Evolutionary conservation across 2,329 filamentous ascomycete genomes (phyloP), one percentile per base, ranked within the genome.

Genomic region (Exophiala lecanii-corni): DNA sequence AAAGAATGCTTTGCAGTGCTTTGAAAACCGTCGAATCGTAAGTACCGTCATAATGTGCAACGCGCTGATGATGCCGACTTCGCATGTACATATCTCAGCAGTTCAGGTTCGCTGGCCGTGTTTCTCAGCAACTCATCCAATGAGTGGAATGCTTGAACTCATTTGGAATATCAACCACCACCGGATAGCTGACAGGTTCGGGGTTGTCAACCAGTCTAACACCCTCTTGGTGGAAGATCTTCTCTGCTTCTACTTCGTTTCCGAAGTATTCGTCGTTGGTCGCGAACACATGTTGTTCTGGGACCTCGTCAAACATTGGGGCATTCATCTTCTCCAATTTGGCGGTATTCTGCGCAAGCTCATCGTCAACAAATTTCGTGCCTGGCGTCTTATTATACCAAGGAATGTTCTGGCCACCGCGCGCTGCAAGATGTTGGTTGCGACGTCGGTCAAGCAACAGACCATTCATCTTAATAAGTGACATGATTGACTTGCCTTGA

Each of bases 391-490:
- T 43, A 5, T n/a, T 17, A 17, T 39, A 18, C 21, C 23, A 38
- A 4, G 35, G 46, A 21, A 49, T 49, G 16, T 28, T 33, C 9
- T n/a, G 17, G 3, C 39, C 46, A 15, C 17, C 12, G 4, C 41
- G 18, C 7, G 13, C 4, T 19, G 35, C 42, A 19, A 54, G 39
- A 33, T 55, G 53, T 32, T 31, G 43, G 34, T 55, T 54, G 13
- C 46, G 49, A 16, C 50, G 40, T 17, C 48, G 45, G 21, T 55
- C 51, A 6, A 55, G 45, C 21, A 55, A 36, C 36, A 36, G 37
- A 15, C 43, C 53, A 43, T 54, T 54, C 10, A 55, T 33, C 15
- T 39, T 47, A n/a, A 54, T 30, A 9, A 55, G 47, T 4, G 15
- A 5, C 3, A 23, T 30, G 7, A 30, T 16, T n/a, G 37, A 13